These are phyloP conservation scores for Linnemannia elongata DNA, from an alignment of 192 early-diverging fungal genomes.

Conservation along the genomic window DNA sequence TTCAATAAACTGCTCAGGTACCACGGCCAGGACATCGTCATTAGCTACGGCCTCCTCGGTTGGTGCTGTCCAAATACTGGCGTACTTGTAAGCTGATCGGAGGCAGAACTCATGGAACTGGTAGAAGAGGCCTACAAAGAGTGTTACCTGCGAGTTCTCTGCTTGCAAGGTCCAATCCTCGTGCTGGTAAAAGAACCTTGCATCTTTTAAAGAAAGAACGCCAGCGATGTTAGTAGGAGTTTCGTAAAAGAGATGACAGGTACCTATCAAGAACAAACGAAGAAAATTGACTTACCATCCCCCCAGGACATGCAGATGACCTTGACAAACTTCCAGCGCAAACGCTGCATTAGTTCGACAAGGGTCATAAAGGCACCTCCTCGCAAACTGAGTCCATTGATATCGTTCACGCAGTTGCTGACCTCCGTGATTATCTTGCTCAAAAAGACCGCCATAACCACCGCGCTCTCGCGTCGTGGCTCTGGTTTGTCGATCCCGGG, in stretches of 20 bases:
- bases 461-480: conserved; percentile 69
- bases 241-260: background rate
- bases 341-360: conserved; percentile 75
- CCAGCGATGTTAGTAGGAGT: background rate
- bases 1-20: conserved; percentile 66
- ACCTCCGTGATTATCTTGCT: conserved; percentile 81
- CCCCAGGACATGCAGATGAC: conserved; percentile 83
- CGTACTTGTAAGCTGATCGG: conserved; percentile 72
- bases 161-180: conserved; percentile 81
- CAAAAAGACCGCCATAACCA: conserved; percentile 81
- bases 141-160: conserved; percentile 73
- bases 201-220: conserved; percentile 62
- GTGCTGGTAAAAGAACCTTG: conserved; percentile 75
- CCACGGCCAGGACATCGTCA: conserved; percentile 53
- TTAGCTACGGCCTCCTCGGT: conserved; percentile 44
- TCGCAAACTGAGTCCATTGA: conserved; percentile 79
- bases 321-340: conserved; percentile 82
- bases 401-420: conserved; percentile 82
- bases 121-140: conserved; percentile 75
- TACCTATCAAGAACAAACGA: background rate
- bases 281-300: conserved; percentile 67
- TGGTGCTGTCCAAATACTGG: conserved; percentile 61
- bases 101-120: conserved; percentile 77
- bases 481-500: background rate
- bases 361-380: conserved; percentile 78